Conservation (phyloP, 2,329 filamentous ascomycete species). For the Talaromyces rugulosus region DNA sequence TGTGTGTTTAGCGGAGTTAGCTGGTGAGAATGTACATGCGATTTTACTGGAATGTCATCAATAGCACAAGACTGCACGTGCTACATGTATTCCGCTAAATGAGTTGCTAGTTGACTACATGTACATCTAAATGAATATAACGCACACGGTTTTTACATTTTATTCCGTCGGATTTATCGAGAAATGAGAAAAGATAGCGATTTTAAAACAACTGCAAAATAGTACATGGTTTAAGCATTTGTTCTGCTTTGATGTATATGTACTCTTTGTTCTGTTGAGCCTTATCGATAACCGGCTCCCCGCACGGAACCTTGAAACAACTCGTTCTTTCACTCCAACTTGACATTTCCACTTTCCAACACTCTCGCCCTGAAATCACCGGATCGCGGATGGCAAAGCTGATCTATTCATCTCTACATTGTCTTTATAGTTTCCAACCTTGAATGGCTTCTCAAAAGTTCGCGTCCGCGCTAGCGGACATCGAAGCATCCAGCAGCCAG, state of each 20-base stretch:
- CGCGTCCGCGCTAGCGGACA: conserved; percentile 44
- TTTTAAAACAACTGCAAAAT: not conserved
- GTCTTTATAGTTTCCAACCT: not conserved
- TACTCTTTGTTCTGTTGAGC: not conserved
- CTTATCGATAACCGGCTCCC: not conserved
- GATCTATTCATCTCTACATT: not conserved
- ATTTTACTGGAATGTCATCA: too few species aligned
- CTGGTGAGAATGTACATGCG: too few species aligned
- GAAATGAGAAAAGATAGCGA: not conserved
- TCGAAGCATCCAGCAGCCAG: conserved; percentile 46
- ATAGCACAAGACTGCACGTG: not conserved
- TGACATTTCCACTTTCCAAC: not conserved
- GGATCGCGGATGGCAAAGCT: not conserved
- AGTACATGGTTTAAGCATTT: too few species aligned
- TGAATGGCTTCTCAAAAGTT: conserved; percentile 50
- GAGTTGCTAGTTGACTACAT: not conserved
- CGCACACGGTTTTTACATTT: not conserved
- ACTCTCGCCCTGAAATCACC: not conserved
- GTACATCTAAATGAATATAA: too few species aligned
- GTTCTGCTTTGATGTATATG: not conserved
- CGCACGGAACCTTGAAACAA: not conserved
- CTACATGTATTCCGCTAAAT: not conserved
- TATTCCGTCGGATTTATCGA: not conserved
- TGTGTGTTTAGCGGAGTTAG: not conserved
- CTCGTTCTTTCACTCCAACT: not conserved